Base-by-base conservation (phyloP, 73 alveolate species). In the Tetrahymena elliotti region DNA sequence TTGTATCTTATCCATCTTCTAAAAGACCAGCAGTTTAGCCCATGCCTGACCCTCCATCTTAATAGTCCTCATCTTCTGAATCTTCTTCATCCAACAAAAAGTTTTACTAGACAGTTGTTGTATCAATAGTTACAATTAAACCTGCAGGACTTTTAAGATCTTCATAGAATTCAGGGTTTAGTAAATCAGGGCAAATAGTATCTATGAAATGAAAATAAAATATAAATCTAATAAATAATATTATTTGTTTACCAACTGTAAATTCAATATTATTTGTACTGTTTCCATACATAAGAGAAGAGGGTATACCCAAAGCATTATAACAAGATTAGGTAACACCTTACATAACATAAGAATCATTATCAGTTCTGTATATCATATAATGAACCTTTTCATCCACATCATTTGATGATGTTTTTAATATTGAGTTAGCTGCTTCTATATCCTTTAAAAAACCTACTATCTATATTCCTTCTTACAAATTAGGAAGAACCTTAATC, bases 281-380 rank as follows among this genome's bases (percentile, higher is more conserved):
- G 13, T 82, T 83, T 15, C 96, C 96, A 84, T 40, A 94, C 39
- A 52, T 83, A 84, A 94, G 93, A 27, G 83, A 41, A 27, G 93
- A 37, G 24, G 94, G 94, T 38, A 94, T 83, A 22, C 96, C 96
- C 37, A 94, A 38, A n/a, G 83, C 35, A 83, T 33, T 92, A 24
- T 37, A 82, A 31, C 96, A 94, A 94, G 92, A 83, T 36, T 83
- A 24, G 37, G 93, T 94, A n/a, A 94, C 38, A 33, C 96, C 96
- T 33, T 40, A 84, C 33, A 94, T 83, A 18, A 40, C 36, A 83
- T 39, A 94, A 10, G 96, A 39, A 20, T 52, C 93, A 18, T 93
- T 83, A 94, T 94, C 94, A 94, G 93, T 68, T 31, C 88, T 68
- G n/a, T 68, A 94, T 27, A 94, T 83, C 54, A 94, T 83, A 83